These are phyloP conservation scores for Debaryomyces coudertii DNA, from an alignment of 1,139 yeast genomes.

Conservation along the genomic window DNA sequence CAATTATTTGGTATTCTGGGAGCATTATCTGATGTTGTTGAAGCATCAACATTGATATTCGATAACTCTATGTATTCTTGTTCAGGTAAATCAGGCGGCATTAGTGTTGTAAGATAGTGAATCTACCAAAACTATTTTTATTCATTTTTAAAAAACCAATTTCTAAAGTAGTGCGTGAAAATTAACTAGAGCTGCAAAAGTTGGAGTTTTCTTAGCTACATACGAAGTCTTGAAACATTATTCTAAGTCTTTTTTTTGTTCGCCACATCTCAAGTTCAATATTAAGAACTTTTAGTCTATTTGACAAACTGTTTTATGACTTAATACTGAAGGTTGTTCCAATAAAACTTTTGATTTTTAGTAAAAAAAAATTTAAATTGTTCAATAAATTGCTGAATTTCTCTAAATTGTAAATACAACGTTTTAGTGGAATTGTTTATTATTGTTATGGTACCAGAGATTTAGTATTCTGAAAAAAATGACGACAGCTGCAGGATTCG, in stretches of 20 bases:
- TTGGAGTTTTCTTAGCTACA: neutral
- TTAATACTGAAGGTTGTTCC: no score
- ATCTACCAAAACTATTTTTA: neutral
- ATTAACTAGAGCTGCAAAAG: neutral
- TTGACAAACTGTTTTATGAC: no score
- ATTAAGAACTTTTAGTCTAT: no score
- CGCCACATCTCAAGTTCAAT: neutral
- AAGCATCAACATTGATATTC: neutral
- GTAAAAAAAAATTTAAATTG: no score
- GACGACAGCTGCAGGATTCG: slow-evolving; percentile 61
- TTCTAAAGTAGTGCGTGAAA: neutral
- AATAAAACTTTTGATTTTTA: no score
- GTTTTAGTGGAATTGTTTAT: no score
- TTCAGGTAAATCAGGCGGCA: neutral
- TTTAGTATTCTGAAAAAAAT: slow-evolving; percentile 24
- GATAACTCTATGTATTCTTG: slow-evolving; percentile 8
- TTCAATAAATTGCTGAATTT: no score
- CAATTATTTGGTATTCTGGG: slow-evolving; percentile 6
- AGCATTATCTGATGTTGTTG: neutral
- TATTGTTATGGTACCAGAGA: no score
- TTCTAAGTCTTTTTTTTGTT: neutral
- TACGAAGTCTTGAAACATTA: neutral
- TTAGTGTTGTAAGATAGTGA: neutral
- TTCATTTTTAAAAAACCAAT: neutral
- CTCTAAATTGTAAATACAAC: no score